phyloP scores from a whole-genome alignment of 176 grass and related monocot genomes.

The Lolium multiflorum region DNA sequence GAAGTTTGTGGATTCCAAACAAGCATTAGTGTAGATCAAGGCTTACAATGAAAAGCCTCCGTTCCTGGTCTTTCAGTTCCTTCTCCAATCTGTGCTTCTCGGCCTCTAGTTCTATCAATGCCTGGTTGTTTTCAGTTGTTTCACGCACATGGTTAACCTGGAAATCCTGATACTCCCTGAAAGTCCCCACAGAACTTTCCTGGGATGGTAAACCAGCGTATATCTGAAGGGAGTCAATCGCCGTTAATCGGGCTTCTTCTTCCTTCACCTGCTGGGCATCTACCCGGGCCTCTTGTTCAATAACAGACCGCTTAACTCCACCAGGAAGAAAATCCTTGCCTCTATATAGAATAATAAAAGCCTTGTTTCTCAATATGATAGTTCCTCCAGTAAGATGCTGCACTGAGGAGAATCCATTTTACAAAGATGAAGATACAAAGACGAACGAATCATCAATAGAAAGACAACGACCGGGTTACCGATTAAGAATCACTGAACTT shows the following conservation, averaged over 20 bases:
- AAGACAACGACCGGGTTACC: background rate
- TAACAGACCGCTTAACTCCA: slow-evolving; percentile 60
- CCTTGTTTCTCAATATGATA: slow-evolving; percentile 93
- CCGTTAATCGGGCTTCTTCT: slow-evolving; percentile 76
- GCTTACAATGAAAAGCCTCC: slow-evolving; percentile 73
- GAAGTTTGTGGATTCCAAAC: slow-evolving; percentile 21
- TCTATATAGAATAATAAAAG: slow-evolving; percentile 93
- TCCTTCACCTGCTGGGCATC: slow-evolving; percentile 69
- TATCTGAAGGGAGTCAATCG: slow-evolving; percentile 53
- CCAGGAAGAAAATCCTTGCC: slow-evolving; percentile 92
- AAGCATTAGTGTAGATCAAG: slow-evolving; percentile 23
- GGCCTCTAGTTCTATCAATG: slow-evolving; percentile 61
- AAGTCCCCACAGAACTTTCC: slow-evolving; percentile 58
- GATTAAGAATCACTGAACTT: slow-evolving; percentile 26
- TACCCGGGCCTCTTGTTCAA: slow-evolving; percentile 64
- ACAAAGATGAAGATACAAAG: slow-evolving; percentile 51
- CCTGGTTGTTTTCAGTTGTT: slow-evolving; percentile 37
- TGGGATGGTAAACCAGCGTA: slow-evolving; percentile 38
- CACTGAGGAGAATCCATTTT: slow-evolving; percentile 57
- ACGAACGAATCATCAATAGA: slow-evolving; percentile 34
- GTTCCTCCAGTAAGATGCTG: slow-evolving; percentile 94
- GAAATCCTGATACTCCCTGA: slow-evolving; percentile 77
- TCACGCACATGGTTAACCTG: slow-evolving; percentile 44
- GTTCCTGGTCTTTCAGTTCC: slow-evolving; percentile 73
- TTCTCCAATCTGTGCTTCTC: slow-evolving; percentile 70